phyloP scores from a whole-genome alignment of 1,284 basidiomycete genomes.

The Schizophyllum amplum region DNA sequence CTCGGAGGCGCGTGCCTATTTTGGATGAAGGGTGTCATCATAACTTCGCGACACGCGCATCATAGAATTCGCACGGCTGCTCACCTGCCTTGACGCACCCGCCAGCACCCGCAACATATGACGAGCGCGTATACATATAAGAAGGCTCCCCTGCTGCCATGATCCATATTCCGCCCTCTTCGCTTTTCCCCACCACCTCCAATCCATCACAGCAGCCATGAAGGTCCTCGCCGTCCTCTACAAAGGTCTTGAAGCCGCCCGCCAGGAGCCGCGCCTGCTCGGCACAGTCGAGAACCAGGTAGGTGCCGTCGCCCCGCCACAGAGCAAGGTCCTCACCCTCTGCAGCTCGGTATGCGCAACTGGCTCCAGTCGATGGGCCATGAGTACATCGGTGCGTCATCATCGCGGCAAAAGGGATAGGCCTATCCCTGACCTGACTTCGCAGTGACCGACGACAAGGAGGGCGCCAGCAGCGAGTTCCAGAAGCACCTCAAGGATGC shows the following conservation, averaged over 20 bases:
- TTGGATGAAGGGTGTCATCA: too few relatives aligned
- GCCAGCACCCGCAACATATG: too few relatives aligned
- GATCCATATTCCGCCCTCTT: too few relatives aligned
- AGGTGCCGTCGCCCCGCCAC: conserved; percentile 7
- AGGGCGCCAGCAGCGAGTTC: conserved; percentile 80
- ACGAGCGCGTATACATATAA: too few relatives aligned
- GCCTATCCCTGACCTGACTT: neutral
- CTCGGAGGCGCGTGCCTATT: too few relatives aligned
- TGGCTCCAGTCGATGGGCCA: conserved; percentile 76
- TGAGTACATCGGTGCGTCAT: conserved; percentile 56
- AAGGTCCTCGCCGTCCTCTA: conserved; percentile 82
- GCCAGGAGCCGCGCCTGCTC: conserved; percentile 77
- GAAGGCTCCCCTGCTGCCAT: too few relatives aligned
- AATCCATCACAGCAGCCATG: neutral
- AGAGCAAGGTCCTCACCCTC: neutral
- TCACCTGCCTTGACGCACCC: too few relatives aligned
- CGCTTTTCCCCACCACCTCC: too few relatives aligned
- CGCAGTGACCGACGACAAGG: conserved; percentile 82
- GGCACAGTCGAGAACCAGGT: conserved; percentile 89
- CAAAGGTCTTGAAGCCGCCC: conserved; percentile 65
- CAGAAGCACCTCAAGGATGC: conserved; percentile 84
- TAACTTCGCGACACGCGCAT: too few relatives aligned
- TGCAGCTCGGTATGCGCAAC: conserved; percentile 61
- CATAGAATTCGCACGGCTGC: too few relatives aligned
- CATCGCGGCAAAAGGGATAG: conserved; percentile 1